Evolutionary conservation across 495 filamentous ascomycete genomes (phyloP).

Genomic region (Xylaria scruposa): DNA sequence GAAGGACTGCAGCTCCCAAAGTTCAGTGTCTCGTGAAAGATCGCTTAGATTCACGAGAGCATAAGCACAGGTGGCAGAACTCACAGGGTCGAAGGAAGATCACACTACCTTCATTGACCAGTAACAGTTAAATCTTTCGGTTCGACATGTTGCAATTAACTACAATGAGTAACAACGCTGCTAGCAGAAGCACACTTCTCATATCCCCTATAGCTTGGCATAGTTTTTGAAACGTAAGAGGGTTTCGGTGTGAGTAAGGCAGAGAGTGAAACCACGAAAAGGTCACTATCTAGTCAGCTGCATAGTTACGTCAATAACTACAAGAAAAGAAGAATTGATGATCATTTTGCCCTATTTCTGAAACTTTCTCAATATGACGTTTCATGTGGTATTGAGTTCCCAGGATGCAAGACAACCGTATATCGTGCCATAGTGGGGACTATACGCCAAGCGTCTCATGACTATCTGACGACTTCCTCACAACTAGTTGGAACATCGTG

Average conservation of each 20-base stretch:
- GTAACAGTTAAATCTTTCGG: background rate
- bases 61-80: background rate
- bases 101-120: background rate
- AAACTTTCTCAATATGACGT: background rate
- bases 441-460: background rate
- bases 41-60: background rate
- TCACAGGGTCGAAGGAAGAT: background rate
- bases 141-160: background rate
- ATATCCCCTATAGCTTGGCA: background rate
- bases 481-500: background rate
- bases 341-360: background rate
- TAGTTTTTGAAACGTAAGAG: background rate
- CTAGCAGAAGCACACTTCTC: background rate
- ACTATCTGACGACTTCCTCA: conserved; percentile 8
- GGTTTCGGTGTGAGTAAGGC: background rate
- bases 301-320: background rate
- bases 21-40: background rate
- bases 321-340: background rate
- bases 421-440: background rate
- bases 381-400: background rate
- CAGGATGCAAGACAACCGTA: background rate
- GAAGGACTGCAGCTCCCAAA: background rate
- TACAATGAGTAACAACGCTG: no score
- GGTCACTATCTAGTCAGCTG: background rate
- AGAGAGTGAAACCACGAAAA: background rate